Evolutionary conservation across 1,284 basidiomycete genomes (phyloP).

Genomic region (Heterobasidion annosum): DNA sequence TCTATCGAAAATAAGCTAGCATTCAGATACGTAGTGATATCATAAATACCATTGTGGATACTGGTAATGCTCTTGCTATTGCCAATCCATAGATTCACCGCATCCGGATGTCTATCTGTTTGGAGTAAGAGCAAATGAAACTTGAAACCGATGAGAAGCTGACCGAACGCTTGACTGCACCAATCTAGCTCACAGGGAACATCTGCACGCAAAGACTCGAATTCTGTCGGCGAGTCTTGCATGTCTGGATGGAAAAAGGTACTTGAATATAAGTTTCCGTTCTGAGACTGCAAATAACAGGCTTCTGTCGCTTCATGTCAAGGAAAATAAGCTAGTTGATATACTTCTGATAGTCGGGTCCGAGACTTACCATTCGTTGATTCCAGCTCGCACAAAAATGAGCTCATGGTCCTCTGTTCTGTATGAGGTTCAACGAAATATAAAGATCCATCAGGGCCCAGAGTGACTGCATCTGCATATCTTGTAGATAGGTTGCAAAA

Average conservation of each 20-base stretch:
- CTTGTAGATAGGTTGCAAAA: too few relatives aligned
- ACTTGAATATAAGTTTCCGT: constrained; percentile 72
- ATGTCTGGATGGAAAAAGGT: constrained; percentile 27
- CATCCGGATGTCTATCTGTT: constrained; percentile 67
- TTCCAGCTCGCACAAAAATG: constrained; percentile 37
- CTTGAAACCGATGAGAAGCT: constrained; percentile 12
- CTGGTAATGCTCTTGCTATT: constrained; percentile 69
- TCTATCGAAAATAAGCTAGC: constrained; percentile 32
- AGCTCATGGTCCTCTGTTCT: constrained; percentile 55
- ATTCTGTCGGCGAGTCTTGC: constrained; percentile 41
- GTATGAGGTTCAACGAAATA: constrained; percentile 76
- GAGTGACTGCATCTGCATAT: constrained; percentile 60
- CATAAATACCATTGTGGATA: constrained; percentile 64
- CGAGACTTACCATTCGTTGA: constrained; percentile 24
- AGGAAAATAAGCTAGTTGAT: background rate
- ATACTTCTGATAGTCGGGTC: background rate
- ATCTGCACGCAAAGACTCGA: constrained; percentile 48
- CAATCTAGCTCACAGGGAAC: constrained; percentile 62
- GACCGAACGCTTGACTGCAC: constrained; percentile 75
- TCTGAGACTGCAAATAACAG: constrained; percentile 82
- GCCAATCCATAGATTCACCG: constrained; percentile 90
- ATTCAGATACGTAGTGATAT: background rate
- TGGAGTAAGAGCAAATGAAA: background rate
- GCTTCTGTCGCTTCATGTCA: constrained; percentile 27
- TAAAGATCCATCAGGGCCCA: constrained; percentile 40